These are phyloP conservation scores for Kalmusia sp. DNA, from an alignment of 2,329 filamentous ascomycete species.

Conservation along the genomic window DNA sequence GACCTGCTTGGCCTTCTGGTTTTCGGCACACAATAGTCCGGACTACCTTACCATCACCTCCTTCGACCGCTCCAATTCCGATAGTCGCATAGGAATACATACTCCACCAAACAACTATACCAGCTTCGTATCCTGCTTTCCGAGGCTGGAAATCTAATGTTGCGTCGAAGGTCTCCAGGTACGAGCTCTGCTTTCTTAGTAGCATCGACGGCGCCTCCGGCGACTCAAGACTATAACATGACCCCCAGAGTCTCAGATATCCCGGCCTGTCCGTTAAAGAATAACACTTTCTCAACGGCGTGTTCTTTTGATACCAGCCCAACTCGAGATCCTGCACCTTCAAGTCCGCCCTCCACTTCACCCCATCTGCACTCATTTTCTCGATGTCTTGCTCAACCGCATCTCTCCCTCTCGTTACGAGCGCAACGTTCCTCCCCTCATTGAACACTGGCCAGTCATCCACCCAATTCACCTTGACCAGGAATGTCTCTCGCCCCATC, in stretches of 20 bases:
- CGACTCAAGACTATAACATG: constrained; percentile 59
- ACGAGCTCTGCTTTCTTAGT: constrained; percentile 61
- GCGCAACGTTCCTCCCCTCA: constrained; percentile 51
- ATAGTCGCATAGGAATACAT: constrained; percentile 55
- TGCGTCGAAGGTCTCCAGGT: constrained; percentile 51
- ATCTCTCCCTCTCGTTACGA: constrained; percentile 40
- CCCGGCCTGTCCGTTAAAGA: constrained; percentile 55
- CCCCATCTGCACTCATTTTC: constrained; percentile 12
- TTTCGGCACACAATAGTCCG: constrained; percentile 19
- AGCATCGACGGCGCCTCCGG: constrained; percentile 61
- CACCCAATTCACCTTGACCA: constrained; percentile 59
- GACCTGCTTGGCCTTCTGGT: neutral
- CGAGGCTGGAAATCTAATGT: constrained; percentile 56
- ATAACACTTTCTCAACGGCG: constrained; percentile 56
- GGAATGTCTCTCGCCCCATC: constrained; percentile 58
- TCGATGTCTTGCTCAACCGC: constrained; percentile 6
- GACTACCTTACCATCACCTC: neutral
- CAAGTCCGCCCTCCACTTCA: constrained; percentile 44
- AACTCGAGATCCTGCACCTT: constrained; percentile 34
- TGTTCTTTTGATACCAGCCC: constrained; percentile 55
- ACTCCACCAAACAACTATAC: constrained; percentile 63
- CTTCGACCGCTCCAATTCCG: constrained; percentile 37
- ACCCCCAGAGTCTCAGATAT: constrained; percentile 58
- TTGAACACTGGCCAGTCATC: constrained; percentile 63
- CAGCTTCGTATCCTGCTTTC: constrained; percentile 57